These are phyloP conservation scores for Solanum aculeatissimum DNA, from an alignment of 305 asterid genomes.

Conservation along the genomic window DNA sequence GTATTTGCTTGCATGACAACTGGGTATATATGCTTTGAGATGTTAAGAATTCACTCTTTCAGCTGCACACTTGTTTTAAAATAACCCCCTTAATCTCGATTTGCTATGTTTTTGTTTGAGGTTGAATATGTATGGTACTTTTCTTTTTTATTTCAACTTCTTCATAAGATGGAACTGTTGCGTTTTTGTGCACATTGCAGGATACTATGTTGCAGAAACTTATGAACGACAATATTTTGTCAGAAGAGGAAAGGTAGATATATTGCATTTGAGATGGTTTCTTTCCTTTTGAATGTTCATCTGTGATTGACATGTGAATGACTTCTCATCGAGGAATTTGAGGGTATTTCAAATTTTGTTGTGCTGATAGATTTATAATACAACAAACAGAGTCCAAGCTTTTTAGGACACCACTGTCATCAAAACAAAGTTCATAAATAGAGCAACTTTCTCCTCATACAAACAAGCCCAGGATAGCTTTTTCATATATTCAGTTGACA, in stretches of 20 bases:
- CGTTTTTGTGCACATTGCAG: slow-evolving; percentile 28
- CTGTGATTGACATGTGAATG: background rate
- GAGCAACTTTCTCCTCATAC: background rate
- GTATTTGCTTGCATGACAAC: background rate
- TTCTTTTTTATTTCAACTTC: background rate
- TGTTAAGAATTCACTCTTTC: background rate
- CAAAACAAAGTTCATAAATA: background rate
- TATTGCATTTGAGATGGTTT: slow-evolving; percentile 7
- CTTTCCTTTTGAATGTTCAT: background rate
- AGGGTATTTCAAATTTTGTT: background rate
- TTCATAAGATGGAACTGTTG: background rate
- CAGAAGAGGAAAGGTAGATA: slow-evolving; percentile 85
- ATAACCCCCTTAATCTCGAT: background rate
- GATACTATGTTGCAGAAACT: slow-evolving; percentile 88
- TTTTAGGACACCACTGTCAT: background rate
- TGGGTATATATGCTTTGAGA: background rate
- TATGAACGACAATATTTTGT: slow-evolving; percentile 43
- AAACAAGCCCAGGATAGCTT: background rate
- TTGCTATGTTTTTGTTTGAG: background rate
- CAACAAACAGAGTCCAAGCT: background rate
- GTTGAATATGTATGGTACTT: background rate
- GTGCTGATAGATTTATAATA: background rate
- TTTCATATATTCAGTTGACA: background rate
- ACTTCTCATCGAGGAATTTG: background rate
- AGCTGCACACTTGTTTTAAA: background rate